Evolutionary conservation across 768 basidiomycete species (phyloP).

Genomic region (Mycena latifolia): DNA sequence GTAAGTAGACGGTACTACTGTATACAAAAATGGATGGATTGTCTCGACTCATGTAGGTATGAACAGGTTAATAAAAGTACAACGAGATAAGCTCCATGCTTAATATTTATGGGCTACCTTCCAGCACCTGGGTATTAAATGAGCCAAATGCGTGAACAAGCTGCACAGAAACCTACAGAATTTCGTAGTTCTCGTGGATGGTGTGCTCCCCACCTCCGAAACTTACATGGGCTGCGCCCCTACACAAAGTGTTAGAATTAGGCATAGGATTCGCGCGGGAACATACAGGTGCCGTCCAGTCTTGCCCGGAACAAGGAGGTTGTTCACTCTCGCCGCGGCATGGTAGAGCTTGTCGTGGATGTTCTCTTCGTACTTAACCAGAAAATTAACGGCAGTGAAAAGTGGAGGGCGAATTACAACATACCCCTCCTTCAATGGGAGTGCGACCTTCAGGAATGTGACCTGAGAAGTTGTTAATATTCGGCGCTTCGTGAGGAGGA

Average conservation of each 20-base stretch:
- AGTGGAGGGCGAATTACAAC: background rate
- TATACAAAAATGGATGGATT: too few species aligned
- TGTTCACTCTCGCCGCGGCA: slow-evolving; percentile 13
- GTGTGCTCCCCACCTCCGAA: slow-evolving; percentile 60
- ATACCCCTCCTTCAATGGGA: slow-evolving; percentile 35
- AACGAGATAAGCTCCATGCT: background rate
- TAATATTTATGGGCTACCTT: slow-evolving; percentile 23
- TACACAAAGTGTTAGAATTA: slow-evolving; percentile 31
- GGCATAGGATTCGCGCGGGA: background rate
- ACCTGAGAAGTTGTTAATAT: slow-evolving; percentile 68
- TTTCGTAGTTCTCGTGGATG: slow-evolving; percentile 58
- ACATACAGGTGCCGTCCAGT: slow-evolving; percentile 29
- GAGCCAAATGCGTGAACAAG: background rate
- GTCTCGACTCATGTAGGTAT: background rate
- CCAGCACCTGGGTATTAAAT: slow-evolving; percentile 26
- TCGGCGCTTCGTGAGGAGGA: slow-evolving; percentile 45
- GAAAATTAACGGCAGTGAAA: background rate
- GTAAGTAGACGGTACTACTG: too few species aligned
- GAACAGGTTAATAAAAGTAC: background rate
- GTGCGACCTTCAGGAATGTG: slow-evolving; percentile 53
- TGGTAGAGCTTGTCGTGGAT: slow-evolving; percentile 31
- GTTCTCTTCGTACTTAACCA: slow-evolving; percentile 30
- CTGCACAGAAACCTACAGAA: slow-evolving; percentile 54
- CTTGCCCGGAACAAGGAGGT: slow-evolving; percentile 27
- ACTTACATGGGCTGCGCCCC: slow-evolving; percentile 57